Base-by-base conservation (phyloP, 495 filamentous ascomycete species). In the Beverwykella pulmonaria region DNA sequence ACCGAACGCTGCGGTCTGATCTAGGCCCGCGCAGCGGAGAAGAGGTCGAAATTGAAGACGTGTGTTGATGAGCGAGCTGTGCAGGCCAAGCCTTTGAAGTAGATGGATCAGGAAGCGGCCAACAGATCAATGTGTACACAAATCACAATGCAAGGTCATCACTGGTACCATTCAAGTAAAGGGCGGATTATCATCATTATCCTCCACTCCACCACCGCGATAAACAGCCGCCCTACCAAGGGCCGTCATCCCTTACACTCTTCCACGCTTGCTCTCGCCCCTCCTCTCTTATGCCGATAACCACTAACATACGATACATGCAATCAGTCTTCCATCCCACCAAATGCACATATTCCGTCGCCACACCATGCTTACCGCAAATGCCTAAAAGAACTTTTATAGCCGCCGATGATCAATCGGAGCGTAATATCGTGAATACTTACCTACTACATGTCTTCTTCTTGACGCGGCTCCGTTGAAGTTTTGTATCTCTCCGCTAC, bases 1-100 rank as follows among this genome's bases (percentile, higher is more conserved):
- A 84, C 6, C 80, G 93, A 30, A 88, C 84, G 1, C 75, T 98
- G 75, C 90, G 88, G 79, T 78, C 87, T 22, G 91, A 96, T 66
- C 73, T 97, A 63, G 93, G 93, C 17, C 73, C 17, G 77, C 77
- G 73, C 56, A 75, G 71, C 23, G 76, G 75, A 0, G 78, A 67
- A 22, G 75, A 71, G 25, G 73, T 69, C 36, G 72, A 76, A 63
- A 70, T 80, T 10, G 81, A 82, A 72, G 76, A 82, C 75, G 71
- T 80, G 23, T 82, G 79, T 59, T 82, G 69, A 58, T 30, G 20
- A 19, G 34, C 12, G 44, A 19, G 25, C 7, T n/a, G 34, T 15
- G 19, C 10, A n/a, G 10, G 20, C 14, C 7, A 34, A 34, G n/a
- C n/a, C n/a, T n/a, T n/a, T n/a, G n/a, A n/a, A n/a, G n/a, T n/a